A percentile compares a stretch with the other conserved stretches of the same genome.
These are phyloP conservation scores for Trypethelium eluteriae DNA, from an alignment of 495 filamentous ascomycete genomes.

Conservation along the genomic window DNA sequence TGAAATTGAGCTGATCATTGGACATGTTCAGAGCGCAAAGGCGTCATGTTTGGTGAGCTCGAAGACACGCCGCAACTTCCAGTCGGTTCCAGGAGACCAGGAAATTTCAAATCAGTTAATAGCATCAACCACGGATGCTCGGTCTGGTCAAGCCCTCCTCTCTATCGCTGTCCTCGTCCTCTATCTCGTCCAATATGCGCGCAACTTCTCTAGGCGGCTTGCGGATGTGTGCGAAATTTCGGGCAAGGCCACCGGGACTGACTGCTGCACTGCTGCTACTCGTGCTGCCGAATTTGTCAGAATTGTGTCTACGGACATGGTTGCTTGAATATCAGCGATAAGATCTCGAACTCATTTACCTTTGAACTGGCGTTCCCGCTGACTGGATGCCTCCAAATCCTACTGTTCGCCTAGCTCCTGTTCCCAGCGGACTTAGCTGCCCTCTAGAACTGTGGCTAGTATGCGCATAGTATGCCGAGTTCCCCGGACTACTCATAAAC, in stretches of 20 bases:
- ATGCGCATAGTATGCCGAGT: not conserved
- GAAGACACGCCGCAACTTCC: no score
- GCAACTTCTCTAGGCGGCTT: not conserved
- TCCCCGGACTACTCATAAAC: slow-evolving; percentile 9
- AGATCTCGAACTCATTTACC: not conserved
- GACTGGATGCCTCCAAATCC: not conserved
- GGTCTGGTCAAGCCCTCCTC: not conserved
- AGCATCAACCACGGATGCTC: not conserved
- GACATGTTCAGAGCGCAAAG: not conserved
- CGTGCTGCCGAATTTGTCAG: not conserved
- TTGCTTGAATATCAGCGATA: not conserved
- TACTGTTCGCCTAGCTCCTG: not conserved
- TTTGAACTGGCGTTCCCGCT: not conserved
- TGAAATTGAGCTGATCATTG: slow-evolving; percentile 1
- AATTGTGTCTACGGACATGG: not conserved
- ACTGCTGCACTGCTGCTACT: slow-evolving; percentile 2
- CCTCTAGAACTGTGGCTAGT: not conserved
- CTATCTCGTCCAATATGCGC: slow-evolving; percentile 1
- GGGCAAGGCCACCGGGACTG: not conserved
- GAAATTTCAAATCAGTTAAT: not conserved
- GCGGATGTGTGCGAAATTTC: not conserved
- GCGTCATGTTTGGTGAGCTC: not conserved
- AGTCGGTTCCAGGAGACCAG: not conserved
- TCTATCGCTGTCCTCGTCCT: not conserved
- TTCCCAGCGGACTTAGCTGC: not conserved